Base-by-base conservation (phyloP, 495 filamentous ascomycete genomes). In the Penicillium atrosanguineum region DNA sequence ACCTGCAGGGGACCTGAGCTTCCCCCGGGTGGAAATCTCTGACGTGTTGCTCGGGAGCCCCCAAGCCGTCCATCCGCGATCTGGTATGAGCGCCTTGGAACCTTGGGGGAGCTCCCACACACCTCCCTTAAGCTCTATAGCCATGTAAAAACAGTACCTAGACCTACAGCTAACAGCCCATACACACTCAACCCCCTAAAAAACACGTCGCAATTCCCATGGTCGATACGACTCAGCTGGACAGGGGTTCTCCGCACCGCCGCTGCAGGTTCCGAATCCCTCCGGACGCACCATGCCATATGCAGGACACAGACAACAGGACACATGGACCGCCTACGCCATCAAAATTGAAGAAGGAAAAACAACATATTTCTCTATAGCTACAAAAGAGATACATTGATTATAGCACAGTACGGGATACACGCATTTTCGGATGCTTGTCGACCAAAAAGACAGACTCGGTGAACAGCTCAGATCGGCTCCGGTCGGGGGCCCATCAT, bases 361-460 rank as follows among this genome's bases (percentile, higher is more conserved):
- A 57, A 40, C 54, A 65, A 53, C 50, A 38, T 55, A 64, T 62
- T 57, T 55, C 55, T 70, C 68, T 71, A 74, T 71, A 67, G 59
- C 69, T 69, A 77, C 72, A 77, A 76, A 75, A 60, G 67, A 74
- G 62, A 78, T 76, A 72, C 60, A 75, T 73, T 69, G 73, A 70
- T 72, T 76, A 78, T 76, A 66, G 73, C 74, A 78, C 74, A 75
- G 70, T 75, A 77, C 70, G 65, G 67, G 65, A 70, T 76, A 76
- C 71, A 77, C 58, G 68, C 64, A 67, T 69, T 69, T 69, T 74
- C 65, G 67, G 59, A 67, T 68, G 64, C 62, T 64, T 53, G 62
- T 56, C 55, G 60, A 25, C 55, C 67, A 68, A 65, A 64, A 72
- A 61, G 50, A 67, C 56, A 62, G 55, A 54, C 56, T 64, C 49